Conservation (phyloP, 208 protist species). For the Leishmania turanica region DNA sequence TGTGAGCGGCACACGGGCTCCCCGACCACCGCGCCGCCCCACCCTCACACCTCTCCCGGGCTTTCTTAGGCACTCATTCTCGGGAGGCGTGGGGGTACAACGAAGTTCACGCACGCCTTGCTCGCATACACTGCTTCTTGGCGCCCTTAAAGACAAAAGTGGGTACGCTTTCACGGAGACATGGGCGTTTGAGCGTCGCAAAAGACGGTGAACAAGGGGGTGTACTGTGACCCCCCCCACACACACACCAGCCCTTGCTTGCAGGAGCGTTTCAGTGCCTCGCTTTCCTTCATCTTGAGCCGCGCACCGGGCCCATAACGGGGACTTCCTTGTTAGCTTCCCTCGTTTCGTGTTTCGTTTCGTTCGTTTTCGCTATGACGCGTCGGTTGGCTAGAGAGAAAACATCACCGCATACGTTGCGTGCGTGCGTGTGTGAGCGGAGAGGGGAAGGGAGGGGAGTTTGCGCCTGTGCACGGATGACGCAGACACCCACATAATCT, state of each 20-base stretch:
- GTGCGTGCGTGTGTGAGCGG: not conserved
- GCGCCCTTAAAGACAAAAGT: not conserved
- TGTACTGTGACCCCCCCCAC: no score
- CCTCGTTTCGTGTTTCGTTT: not conserved
- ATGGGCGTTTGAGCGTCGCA: not conserved
- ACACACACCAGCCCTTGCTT: not conserved
- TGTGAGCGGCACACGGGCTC: not conserved
- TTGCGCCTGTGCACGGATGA: not conserved
- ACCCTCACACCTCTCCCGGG: not conserved
- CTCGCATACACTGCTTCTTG: not conserved
- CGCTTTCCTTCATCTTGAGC: not conserved
- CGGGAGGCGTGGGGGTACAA: not conserved
- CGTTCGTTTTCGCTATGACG: not conserved
- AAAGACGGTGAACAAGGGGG: not conserved
- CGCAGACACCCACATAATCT: not conserved
- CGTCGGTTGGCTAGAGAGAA: not conserved
- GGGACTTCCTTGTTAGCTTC: not conserved
- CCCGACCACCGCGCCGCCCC: not conserved
- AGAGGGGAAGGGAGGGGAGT: not conserved
- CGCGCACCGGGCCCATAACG: not conserved
- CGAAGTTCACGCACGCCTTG: not conserved
- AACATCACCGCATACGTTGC: not conserved
- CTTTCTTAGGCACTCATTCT: not conserved
- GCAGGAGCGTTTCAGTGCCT: not conserved
- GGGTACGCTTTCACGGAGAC: not conserved